Evolutionary conservation across 495 filamentous ascomycete genomes (phyloP), one percentile per base, ranked within the genome.

Genomic region (Jackrogersella minutella): DNA sequence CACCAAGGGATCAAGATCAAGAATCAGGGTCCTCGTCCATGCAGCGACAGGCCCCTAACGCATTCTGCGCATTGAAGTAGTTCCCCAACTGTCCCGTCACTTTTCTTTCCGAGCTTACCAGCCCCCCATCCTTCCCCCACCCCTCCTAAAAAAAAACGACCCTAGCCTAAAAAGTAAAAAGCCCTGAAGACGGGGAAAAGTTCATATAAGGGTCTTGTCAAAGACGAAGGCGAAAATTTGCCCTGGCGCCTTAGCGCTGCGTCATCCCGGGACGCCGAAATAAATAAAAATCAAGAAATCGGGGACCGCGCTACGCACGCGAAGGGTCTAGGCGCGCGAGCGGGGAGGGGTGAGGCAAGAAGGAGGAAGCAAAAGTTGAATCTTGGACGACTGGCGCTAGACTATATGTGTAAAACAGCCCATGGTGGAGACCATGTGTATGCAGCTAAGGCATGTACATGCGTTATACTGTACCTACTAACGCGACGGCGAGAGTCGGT

Each of bases 231-330:
- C n/a, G n/a, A n/a, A n/a, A n/a, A 21, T 43, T 41, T 44, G 24
- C 41, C 19, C 40, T 26, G 11, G 26, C 44, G 44, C 58, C 58
- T 26, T 52, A 52, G 58, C 26, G 58, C 46, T 60, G 49, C 58
- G 58, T 52, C 58, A 60, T 60, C 2, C 46, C 16, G 24, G 57
- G 26, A 30, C 28, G 26, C 36, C 17, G 11, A 33, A 43, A 52
- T n/a, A 30, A 34, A 49, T 7, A 30, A 30, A 7, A 30, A 30
- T 30, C 26, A 7, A 7, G n/a, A 13, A 46, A 33, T 10, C 40
- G 26, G 16, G 33, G 13, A 28, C 24, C 44, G 44, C 44, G 26
- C 44, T 17, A 49, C 41, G 44, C n/a, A 14, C 24, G 13, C 14
- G 14, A 28, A 8, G 14, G 44, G 44, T n/a, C 49, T 34, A 30